phyloP scores from a whole-genome alignment of 208 protist genomes.

The Crithidia sp. region DNA sequence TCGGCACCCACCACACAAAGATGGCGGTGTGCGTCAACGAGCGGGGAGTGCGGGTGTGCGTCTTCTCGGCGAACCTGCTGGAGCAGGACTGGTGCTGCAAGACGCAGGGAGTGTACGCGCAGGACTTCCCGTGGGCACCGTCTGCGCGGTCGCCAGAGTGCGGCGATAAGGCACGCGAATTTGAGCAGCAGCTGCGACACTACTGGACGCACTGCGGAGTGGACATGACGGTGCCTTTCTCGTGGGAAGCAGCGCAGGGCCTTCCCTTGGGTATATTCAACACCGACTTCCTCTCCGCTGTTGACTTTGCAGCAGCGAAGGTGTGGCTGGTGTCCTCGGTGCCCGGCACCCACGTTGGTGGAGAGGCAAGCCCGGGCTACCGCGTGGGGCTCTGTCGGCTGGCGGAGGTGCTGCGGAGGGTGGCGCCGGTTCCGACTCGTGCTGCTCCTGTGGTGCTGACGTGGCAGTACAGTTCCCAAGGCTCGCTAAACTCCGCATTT shows the following conservation, averaged over 20 bases:
- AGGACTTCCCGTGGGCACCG: constrained; percentile 75
- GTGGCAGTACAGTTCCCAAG: constrained; percentile 90
- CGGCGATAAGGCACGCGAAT: constrained; percentile 36
- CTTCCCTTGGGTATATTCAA: constrained; percentile 36
- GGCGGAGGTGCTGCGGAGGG: constrained; percentile 29
- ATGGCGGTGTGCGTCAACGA: constrained; percentile 62
- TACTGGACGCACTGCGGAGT: constrained; percentile 29
- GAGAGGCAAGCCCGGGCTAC: constrained; percentile 33
- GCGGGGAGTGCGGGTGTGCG: constrained; percentile 58
- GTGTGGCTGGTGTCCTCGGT: constrained; percentile 74
- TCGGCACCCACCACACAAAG: constrained; percentile 90
- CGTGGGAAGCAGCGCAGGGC: constrained; percentile 5
- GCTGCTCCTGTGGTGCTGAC: constrained; percentile 33
- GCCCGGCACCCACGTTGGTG: constrained; percentile 51
- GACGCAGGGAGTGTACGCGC: constrained; percentile 78
- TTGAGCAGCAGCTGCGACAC: constrained; percentile 45
- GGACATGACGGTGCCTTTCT: constrained; percentile 1
- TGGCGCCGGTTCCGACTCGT: neutral
- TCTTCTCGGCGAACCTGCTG: constrained; percentile 83
- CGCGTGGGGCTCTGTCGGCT: constrained; percentile 42
- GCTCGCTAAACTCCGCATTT: constrained; percentile 58
- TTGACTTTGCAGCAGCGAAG: constrained; percentile 61
- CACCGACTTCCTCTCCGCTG: constrained; percentile 46
- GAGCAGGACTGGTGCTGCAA: constrained; percentile 71
- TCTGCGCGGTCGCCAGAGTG: neutral